Conservation (phyloP, 2,329 filamentous ascomycete species). For the Xylariaceae sp. region DNA sequence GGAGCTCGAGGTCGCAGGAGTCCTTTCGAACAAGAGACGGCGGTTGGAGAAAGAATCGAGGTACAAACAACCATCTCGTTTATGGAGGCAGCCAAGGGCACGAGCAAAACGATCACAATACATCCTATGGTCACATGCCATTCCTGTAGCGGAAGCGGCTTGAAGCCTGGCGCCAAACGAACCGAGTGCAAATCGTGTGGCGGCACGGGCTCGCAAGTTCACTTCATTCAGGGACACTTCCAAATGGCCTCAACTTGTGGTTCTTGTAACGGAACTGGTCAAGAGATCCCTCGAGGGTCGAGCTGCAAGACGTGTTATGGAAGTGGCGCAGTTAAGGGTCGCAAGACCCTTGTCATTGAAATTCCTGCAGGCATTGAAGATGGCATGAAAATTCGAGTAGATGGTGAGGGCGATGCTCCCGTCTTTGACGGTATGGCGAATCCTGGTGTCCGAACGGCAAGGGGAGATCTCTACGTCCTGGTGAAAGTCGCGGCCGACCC, state of each 20-base stretch:
- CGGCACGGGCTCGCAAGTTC: constrained; percentile 80
- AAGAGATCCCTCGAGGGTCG: constrained; percentile 69
- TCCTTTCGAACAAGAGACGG: constrained; percentile 71
- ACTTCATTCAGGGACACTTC: constrained; percentile 88
- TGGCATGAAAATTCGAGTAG: constrained; percentile 84
- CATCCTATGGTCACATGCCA: constrained; percentile 76
- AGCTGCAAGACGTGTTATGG: constrained; percentile 79
- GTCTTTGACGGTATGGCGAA: constrained; percentile 66
- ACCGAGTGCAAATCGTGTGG: constrained; percentile 74
- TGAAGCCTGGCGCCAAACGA: constrained; percentile 75
- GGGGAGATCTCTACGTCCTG: constrained; percentile 86
- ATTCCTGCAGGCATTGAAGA: constrained; percentile 96
- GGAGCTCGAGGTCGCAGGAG: constrained; percentile 51
- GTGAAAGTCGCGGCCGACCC: constrained; percentile 85
- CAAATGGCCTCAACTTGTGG: constrained; percentile 91
- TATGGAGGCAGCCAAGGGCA: constrained; percentile 91
- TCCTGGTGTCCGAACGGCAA: constrained; percentile 59
- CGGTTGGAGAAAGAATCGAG: constrained; percentile 95
- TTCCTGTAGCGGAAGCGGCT: constrained; percentile 75
- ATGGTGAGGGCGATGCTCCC: constrained; percentile 82
- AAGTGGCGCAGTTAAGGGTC: constrained; percentile 77
- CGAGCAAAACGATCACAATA: constrained; percentile 80
- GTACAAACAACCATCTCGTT: constrained; percentile 91
- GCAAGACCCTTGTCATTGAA: constrained; percentile 79
- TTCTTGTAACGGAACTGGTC: constrained; percentile 73